Evolutionary conservation across 2,329 filamentous ascomycete species (phyloP), one percentile per base, ranked within the genome.

Genomic region (Biscogniauxia mediterranea): DNA sequence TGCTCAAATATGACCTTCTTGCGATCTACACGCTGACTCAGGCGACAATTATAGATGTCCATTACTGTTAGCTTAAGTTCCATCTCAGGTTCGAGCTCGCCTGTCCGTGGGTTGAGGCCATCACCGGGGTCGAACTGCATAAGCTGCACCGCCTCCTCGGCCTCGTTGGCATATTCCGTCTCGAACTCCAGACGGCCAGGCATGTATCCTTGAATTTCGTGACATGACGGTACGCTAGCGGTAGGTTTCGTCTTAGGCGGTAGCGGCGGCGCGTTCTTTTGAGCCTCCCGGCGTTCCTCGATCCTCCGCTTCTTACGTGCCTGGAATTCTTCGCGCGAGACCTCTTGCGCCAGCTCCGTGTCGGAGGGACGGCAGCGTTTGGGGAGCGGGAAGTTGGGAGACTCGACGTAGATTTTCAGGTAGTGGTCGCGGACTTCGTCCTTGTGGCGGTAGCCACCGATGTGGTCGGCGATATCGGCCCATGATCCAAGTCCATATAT

Each of bases 201-300:
- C 95, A 99, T 99, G 75, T 96, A 99, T 2, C 95, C 95, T 76
- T 97, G 93, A 46, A 99, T 95, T 77, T 99, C 95, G 79, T 99
- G 95, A 75, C 95, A 99, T 38, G 93, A 90, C 0, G 95, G 95
- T 2, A 97, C 93, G 79, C 91, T 96, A 8, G 93, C 93, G 0
- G 94, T 98, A 0, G 95, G 95, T 73, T 98, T 98, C 69, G 94
- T 93, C 77, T 97, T 97, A 1, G 94, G 92, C 23, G 92, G 91
- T 46, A 93, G 84, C 0, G 92, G 89, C 0, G 92, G 88, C 8
- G 92, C 91, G 64, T 90, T 90, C 76, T 95, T 96, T 51, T 91
- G 90, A 1, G 87, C 89, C 65, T 97, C 92, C 71, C 96, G 93
- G 65, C 93, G 86, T 68, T 96, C 89, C 74, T 99, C 95, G 69